These are phyloP conservation scores for Podospora pseudopauciseta DNA, from an alignment of 495 filamentous ascomycete genomes.

Conservation along the genomic window DNA sequence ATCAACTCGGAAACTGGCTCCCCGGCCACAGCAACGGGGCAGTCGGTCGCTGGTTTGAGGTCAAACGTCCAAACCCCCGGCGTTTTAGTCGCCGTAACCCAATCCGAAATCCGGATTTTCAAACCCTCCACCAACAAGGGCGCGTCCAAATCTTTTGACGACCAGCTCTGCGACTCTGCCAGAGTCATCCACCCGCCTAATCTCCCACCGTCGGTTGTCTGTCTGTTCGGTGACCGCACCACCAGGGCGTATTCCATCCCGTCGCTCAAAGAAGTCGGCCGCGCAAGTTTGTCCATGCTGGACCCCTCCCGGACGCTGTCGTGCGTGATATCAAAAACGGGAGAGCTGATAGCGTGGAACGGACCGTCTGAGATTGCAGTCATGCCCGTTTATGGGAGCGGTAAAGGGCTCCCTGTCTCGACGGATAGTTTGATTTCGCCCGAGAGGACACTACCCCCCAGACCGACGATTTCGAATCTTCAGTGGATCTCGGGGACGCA, in stretches of 20 bases:
- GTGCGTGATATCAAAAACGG: constrained; percentile 65
- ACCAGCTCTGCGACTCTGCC: constrained; percentile 74
- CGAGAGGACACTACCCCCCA: constrained; percentile 62
- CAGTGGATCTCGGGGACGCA: constrained; percentile 97
- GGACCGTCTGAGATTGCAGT: constrained; percentile 80
- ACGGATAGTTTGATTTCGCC: constrained; percentile 77
- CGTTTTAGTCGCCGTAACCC: constrained; percentile 59
- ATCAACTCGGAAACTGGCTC: constrained; percentile 74
- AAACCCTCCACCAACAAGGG: constrained; percentile 81
- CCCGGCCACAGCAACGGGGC: constrained; percentile 69
- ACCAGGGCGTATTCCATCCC: constrained; percentile 81
- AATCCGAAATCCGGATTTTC: constrained; percentile 75
- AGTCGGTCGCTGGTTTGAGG: constrained; percentile 65
- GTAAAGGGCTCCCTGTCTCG: constrained; percentile 44
- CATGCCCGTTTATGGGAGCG: constrained; percentile 75
- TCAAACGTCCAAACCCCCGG: constrained; percentile 69
- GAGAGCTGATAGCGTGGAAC: constrained; percentile 83
- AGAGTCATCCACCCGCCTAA: constrained; percentile 67
- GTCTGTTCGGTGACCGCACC: constrained; percentile 75
- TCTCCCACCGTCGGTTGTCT: constrained; percentile 72
- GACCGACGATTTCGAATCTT: constrained; percentile 92
- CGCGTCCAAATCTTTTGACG: constrained; percentile 82
- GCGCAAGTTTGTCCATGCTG: constrained; percentile 56
- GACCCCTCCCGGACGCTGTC: constrained; percentile 69
- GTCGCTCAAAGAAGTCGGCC: constrained; percentile 79